phyloP scores from a whole-genome alignment of 225 moss, liverwort and hornwort species.

The Pseudisothecium myosuroides region DNA sequence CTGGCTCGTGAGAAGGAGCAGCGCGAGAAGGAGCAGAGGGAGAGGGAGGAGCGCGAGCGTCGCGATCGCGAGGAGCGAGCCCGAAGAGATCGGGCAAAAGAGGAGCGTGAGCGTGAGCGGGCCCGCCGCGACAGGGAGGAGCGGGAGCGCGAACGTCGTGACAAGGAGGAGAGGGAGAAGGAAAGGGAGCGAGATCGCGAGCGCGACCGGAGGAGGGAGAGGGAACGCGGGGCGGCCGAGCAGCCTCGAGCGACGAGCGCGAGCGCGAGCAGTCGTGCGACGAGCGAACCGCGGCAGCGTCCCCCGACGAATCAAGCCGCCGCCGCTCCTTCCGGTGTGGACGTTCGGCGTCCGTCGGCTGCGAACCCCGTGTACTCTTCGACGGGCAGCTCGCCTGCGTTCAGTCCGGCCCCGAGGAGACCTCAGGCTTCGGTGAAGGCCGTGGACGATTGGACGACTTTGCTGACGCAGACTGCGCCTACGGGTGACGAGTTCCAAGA shows the following conservation, averaged over 20 bases:
- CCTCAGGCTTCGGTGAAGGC: constrained; percentile 25
- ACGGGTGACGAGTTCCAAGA: constrained; percentile 54
- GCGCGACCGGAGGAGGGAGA: constrained; percentile 42
- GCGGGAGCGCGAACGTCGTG: constrained; percentile 30
- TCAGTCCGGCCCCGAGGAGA: constrained; percentile 24
- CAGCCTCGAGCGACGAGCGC: constrained; percentile 36
- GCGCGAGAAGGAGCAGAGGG: constrained; percentile 40
- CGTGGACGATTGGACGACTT: constrained; percentile 73
- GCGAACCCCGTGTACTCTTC: constrained; percentile 44
- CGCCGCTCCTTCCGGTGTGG: constrained; percentile 12
- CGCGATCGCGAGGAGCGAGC: constrained; percentile 21
- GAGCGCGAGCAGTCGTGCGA: constrained; percentile 38
- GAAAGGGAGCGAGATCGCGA: constrained; percentile 36
- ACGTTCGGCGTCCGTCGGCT: constrained; percentile 26
- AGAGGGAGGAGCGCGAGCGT: constrained; percentile 25
- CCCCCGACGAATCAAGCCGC: constrained; percentile 31
- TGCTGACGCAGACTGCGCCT: constrained; percentile 52
- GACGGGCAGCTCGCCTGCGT: constrained; percentile 16
- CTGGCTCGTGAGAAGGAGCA: constrained; percentile 56
- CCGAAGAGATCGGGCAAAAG: constrained; percentile 16
- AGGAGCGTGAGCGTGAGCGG: constrained; percentile 32
- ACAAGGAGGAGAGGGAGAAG: constrained; percentile 40
- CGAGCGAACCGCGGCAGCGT: constrained; percentile 62
- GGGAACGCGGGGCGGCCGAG: constrained; percentile 41
- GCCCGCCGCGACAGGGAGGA: constrained; percentile 20